Percentiles rank a stretch among this genome's conserved stretches.
phyloP scores from a whole-genome alignment of 768 basidiomycete genomes.

The Trametes villosa region DNA sequence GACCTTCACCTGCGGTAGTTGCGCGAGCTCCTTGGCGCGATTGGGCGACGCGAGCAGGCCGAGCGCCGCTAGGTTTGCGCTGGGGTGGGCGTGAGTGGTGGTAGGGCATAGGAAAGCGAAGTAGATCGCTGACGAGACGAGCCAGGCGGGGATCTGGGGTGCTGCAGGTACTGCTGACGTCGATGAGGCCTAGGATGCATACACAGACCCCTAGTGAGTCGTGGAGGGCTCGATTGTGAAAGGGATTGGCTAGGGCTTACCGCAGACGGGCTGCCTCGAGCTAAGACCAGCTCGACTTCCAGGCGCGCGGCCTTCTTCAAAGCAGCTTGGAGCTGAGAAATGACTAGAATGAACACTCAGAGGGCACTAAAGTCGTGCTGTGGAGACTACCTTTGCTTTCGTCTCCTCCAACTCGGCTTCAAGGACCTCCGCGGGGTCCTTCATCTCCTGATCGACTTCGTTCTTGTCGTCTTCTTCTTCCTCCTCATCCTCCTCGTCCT shows the following conservation, averaged over 20 bases:
- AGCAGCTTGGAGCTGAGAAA: not conserved
- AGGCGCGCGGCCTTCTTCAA: not conserved
- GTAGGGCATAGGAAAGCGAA: too few relatives aligned
- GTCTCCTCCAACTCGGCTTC: not conserved
- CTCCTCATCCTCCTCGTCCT: not conserved
- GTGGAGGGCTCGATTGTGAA: too few relatives aligned
- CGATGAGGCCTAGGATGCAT: too few relatives aligned
- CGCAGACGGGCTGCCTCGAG: too few relatives aligned
- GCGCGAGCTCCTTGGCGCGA: constrained; percentile 29
- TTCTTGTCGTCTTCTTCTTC: not conserved
- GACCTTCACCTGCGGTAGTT: constrained; percentile 31
- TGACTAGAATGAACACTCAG: not conserved
- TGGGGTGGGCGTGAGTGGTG: too few relatives aligned
- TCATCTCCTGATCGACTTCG: not conserved
- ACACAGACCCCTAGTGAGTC: too few relatives aligned
- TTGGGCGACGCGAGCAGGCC: constrained; percentile 19
- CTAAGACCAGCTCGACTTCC: not conserved
- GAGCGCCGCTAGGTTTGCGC: not conserved
- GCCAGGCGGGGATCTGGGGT: too few relatives aligned
- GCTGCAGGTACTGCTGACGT: too few relatives aligned
- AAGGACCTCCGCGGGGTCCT: not conserved
- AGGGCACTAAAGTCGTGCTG: not conserved
- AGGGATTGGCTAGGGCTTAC: too few relatives aligned
- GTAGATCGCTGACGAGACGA: too few relatives aligned
- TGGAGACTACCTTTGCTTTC: not conserved